A percentile compares a stretch with the other conserved stretches of the same genome.
Conservation (phyloP, 2,329 filamentous ascomycete genomes). For the Lachnellula cervina region DNA sequence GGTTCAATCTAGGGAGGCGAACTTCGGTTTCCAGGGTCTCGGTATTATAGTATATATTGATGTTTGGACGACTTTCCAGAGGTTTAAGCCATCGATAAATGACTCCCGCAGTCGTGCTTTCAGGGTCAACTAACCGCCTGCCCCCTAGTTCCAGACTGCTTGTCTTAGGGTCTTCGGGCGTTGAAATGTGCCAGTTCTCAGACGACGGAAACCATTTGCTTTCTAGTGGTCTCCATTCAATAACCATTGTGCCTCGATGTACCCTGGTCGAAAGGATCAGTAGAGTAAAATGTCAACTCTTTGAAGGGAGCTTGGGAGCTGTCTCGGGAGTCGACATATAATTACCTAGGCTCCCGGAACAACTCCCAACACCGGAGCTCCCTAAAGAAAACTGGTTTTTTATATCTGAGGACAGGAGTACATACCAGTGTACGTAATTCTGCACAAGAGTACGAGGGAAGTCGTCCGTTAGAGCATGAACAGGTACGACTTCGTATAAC, state of each 20-base stretch:
- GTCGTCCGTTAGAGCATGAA: slow-evolving; percentile 3
- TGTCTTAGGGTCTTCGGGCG: background rate
- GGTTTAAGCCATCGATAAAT: slow-evolving; percentile 33
- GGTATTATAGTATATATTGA: slow-evolving; percentile 33
- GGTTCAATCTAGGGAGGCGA: slow-evolving; percentile 42
- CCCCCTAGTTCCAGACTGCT: slow-evolving; percentile 17
- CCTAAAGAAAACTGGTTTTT: no score
- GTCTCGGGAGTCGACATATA: no score
- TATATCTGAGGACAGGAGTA: no score
- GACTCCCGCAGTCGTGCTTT: slow-evolving; percentile 31
- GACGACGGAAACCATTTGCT: slow-evolving; percentile 28
- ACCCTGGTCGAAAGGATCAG: background rate
- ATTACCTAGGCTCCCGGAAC: no score
- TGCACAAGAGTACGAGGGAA: slow-evolving; percentile 12
- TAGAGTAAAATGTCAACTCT: no score
- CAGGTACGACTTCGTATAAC: slow-evolving; percentile 16
- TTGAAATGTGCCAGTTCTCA: slow-evolving; percentile 26
- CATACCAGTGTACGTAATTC: slow-evolving; percentile 15
- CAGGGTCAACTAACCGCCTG: slow-evolving; percentile 31
- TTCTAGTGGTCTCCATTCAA: slow-evolving; percentile 21
- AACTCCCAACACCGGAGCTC: no score
- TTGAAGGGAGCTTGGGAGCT: no score
- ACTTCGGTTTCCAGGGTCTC: slow-evolving; percentile 25
- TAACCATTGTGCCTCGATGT: background rate
- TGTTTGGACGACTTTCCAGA: slow-evolving; percentile 33